These are phyloP conservation scores for Suillus sp. DNA, from an alignment of 768 basidiomycete species.

Conservation along the genomic window DNA sequence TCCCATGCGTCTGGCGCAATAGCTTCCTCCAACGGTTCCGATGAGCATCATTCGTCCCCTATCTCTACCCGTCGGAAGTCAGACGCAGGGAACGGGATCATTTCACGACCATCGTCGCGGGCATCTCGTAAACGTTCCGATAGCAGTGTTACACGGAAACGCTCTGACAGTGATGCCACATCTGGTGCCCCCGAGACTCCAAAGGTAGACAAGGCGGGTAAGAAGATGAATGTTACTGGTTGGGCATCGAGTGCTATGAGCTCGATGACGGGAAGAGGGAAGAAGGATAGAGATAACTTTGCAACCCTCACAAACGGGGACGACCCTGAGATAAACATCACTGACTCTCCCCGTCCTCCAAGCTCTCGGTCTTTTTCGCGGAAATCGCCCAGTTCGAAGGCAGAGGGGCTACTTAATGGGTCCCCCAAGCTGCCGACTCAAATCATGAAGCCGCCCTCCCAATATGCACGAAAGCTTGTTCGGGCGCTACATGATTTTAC, in stretches of 20 bases:
- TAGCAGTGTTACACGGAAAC: constrained; percentile 58
- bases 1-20: constrained; percentile 19
- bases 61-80: constrained; percentile 42
- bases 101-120: constrained; percentile 59
- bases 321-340: constrained; percentile 21
- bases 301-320: constrained; percentile 51
- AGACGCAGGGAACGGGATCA: constrained; percentile 40
- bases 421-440: constrained; percentile 35
- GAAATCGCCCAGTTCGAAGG: constrained; percentile 31
- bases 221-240: constrained; percentile 39
- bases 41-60: constrained; percentile 31
- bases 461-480: constrained; percentile 55
- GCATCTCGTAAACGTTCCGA: constrained; percentile 67
- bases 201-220: constrained; percentile 40
- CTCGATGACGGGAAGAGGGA: constrained; percentile 57
- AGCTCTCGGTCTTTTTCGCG: constrained; percentile 37
- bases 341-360: constrained; percentile 35
- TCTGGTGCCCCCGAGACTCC: constrained; percentile 38
- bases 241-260: constrained; percentile 73
- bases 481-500: constrained; percentile 76
- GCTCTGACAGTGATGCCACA: constrained; percentile 58
- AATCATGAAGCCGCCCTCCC: constrained; percentile 53
- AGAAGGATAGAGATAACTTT: constrained; percentile 66
- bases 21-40: constrained; percentile 37
- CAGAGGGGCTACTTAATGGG: constrained; percentile 25